Evolutionary conservation across 2,329 filamentous ascomycete genomes (phyloP), one percentile per base, ranked within the genome.

Genomic region (Cercospora berteroae): DNA sequence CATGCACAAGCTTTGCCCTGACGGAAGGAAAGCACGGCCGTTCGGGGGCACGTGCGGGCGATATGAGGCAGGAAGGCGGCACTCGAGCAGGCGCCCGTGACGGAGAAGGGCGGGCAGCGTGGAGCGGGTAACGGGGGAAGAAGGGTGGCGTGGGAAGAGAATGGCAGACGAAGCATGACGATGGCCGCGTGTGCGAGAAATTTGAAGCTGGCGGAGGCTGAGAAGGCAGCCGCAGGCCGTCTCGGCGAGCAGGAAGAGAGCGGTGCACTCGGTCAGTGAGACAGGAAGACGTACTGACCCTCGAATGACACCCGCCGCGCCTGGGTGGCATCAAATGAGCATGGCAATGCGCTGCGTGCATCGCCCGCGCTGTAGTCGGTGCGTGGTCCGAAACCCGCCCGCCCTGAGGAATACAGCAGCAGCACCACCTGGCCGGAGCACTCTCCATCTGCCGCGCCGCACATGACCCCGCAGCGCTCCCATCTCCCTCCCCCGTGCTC

Each of bases 1-100:
- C 58, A 66, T 52, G 13, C 44, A 52, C 64, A 66, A 63, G 60
- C 44, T 62, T 66, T 44, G 59, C 33, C 48, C 55, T 33, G 59
- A 58, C 59, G 48, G 29, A 56, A 56, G 62, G 61, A 42, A 64
- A 57, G 61, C 48, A 64, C 48, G 48, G 50, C 10, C 48, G 52
- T 50, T 13, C n/a, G 52, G 23, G 20, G 27, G 23, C 31, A 29
- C 50, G 61, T 48, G 59, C 36, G 55, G 13, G 55, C 20, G 59
- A 50, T 60, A 27, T 27, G 20, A 36, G 18, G 18, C 16, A 60
- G 57, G 58, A n/a, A 29, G 18, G 31, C 33, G 58, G 13, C 18
- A 52, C 20, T 27, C 2, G 59, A 29, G 29, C 29, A 12, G 8
- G 61, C 4, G 29, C 44, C 42, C 23, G 36, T 5, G 20, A 29